Evolutionary conservation across 1,284 basidiomycete genomes (phyloP), one percentile per base, ranked within the genome.

Genomic region (Thelephora terrestris): DNA sequence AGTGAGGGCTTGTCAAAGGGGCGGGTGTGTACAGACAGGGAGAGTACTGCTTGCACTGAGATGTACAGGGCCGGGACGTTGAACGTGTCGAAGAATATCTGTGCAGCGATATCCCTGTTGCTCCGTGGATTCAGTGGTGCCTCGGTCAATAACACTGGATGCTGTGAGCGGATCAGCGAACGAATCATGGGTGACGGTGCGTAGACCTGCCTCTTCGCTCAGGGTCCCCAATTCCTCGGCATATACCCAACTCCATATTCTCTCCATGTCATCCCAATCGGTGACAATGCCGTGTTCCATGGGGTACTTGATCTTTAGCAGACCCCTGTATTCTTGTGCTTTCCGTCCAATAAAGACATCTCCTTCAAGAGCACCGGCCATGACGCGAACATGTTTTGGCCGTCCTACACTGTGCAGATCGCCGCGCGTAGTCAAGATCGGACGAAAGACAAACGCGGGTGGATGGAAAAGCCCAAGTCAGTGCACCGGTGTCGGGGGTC

Each of bases 81-180:
- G 79, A 97, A 97, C 3, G 94, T 97, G 63, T 98, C 94, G 66
- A 97, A 98, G 69, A 98, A 96, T 70, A 97, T 95, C 66, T 97
- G 93, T 7, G 94, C 94, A 17, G 94, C 92, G 44, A 91, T 76
- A 64, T 97, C 94, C 54, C 94, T 81, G 67, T 98, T 97, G 61
- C 82, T 85, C 57, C 92, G 80, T 52, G 94, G 94, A 66, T 98
- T 98, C 49, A 97, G 71, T 2, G 94, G 94, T 40, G 93, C 93
- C 71, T 97, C 93, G 16, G 93, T 96, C 48, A 97, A 71, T 49
- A 96, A 71, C 27, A 99, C 96, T 32, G 96, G 95, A 67, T 99
- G 95, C 91, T 98, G 58, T 32, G 55, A 47, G 36, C n/a, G 23
- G 29, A 43, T 35, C 43, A 37, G 27, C 46, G 42, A 39, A 25